Evolutionary conservation across 331 rosid genomes (phyloP).

Genomic region (Rosa hybrid): DNA sequence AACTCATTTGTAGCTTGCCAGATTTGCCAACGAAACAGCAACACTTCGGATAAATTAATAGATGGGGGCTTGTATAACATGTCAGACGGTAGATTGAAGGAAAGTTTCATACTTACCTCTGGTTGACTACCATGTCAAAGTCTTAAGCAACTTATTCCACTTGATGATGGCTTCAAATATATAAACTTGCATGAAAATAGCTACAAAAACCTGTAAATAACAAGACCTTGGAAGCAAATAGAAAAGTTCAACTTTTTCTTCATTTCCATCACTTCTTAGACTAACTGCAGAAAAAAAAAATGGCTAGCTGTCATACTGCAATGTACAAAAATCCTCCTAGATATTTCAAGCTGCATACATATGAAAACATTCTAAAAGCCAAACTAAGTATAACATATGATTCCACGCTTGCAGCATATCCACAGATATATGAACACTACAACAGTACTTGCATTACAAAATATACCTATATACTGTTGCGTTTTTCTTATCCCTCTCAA

Average conservation of each 20-base stretch:
- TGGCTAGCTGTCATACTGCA: neutral
- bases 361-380: neutral
- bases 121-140: too few species aligned
- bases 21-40: too few species aligned
- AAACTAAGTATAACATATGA: neutral
- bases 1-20: too few species aligned
- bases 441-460: slow-evolving; percentile 33
- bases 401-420: neutral
- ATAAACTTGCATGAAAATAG: too few species aligned
- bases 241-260: neutral
- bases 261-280: neutral
- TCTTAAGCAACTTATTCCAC: too few species aligned
- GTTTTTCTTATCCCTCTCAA: slow-evolving; percentile 70
- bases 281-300: neutral
- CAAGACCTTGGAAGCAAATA: neutral
- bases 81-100: too few species aligned
- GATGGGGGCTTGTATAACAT: too few species aligned
- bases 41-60: too few species aligned
- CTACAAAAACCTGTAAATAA: too few species aligned
- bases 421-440: neutral
- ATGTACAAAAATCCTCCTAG: neutral
- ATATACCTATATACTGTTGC: slow-evolving; percentile 48
- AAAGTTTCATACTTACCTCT: too few species aligned
- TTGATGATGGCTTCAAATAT: too few species aligned
- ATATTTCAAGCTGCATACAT: neutral